Percentiles rank a stretch among this genome's conserved stretches.
Evolutionary conservation across 768 basidiomycete genomes (phyloP).

Genomic region (Boletellus sp.): DNA sequence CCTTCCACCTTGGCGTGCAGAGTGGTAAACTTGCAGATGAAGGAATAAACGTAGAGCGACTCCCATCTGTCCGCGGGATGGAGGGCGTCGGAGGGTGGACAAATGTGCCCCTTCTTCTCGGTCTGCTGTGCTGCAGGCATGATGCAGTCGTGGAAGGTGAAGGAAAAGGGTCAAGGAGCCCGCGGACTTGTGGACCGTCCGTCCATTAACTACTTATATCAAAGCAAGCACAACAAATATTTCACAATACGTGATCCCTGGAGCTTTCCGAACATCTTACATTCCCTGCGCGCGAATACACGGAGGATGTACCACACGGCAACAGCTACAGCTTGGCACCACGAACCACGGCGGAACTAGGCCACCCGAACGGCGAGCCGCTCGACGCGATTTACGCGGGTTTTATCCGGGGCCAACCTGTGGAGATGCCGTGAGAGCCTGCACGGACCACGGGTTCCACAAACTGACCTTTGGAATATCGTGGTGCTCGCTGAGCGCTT

Average conservation of each 20-base stretch:
- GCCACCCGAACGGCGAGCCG: slow-evolving; percentile 13
- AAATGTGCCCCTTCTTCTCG: slow-evolving; percentile 51
- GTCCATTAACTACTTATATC: slow-evolving; percentile 38
- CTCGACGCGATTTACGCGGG: slow-evolving; percentile 29
- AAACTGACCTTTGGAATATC: slow-evolving; percentile 82
- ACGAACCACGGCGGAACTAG: slow-evolving; percentile 9
- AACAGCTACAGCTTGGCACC: slow-evolving; percentile 17
- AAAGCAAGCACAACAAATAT: slow-evolving; percentile 31
- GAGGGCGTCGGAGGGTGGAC: slow-evolving; percentile 55
- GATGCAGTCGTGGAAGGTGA: slow-evolving; percentile 31
- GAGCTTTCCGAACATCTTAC: slow-evolving; percentile 24
- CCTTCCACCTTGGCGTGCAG: slow-evolving; percentile 75
- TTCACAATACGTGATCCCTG: slow-evolving; percentile 31
- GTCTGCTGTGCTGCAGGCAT: slow-evolving; percentile 36
- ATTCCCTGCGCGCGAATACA: slow-evolving; percentile 25
- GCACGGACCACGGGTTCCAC: slow-evolving; percentile 26
- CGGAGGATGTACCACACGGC: slow-evolving; percentile 14
- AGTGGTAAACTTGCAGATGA: slow-evolving; percentile 79
- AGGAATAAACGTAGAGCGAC: slow-evolving; percentile 78
- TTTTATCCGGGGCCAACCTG: slow-evolving; percentile 87
- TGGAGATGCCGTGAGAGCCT: slow-evolving; percentile 23
- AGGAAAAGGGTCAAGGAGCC: slow-evolving; percentile 34
- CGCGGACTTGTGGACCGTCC: slow-evolving; percentile 32
- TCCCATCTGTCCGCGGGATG: slow-evolving; percentile 87
- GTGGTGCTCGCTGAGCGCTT: slow-evolving; percentile 87